Conservation (phyloP, 805 yeast species). For the Zygotorulaspora chibaensis region DNA sequence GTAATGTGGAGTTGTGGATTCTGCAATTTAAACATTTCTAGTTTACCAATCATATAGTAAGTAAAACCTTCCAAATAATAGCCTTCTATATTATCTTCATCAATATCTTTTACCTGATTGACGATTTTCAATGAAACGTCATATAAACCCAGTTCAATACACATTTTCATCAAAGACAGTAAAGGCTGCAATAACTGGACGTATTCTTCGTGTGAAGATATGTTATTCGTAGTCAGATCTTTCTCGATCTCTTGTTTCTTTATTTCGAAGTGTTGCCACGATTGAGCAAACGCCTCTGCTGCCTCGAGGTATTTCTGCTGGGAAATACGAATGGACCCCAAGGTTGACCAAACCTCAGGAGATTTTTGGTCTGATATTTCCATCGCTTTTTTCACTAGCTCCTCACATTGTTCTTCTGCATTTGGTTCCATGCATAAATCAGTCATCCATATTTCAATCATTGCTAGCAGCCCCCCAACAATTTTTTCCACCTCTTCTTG, state of each 20-base stretch:
- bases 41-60: slow-evolving; percentile 47
- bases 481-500: slow-evolving; percentile 51
- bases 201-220: slow-evolving; percentile 40
- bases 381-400: slow-evolving; percentile 60
- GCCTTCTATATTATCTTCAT: slow-evolving; percentile 79
- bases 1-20: slow-evolving; percentile 22
- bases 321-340: slow-evolving; percentile 85
- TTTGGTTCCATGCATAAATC: slow-evolving; percentile 91
- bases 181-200: slow-evolving; percentile 71
- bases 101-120: slow-evolving; percentile 62
- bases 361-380: slow-evolving; percentile 50
- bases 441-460: slow-evolving; percentile 96
- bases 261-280: slow-evolving; percentile 66
- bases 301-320: slow-evolving; percentile 80
- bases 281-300: slow-evolving; percentile 51
- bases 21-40: slow-evolving; percentile 21
- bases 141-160: slow-evolving; percentile 70
- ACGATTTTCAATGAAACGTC: slow-evolving; percentile 68
- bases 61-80: slow-evolving; percentile 82
- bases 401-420: slow-evolving; percentile 80
- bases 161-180: slow-evolving; percentile 63
- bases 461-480: slow-evolving; percentile 73
- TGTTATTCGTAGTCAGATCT: slow-evolving; percentile 34
- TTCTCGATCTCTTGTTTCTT: slow-evolving; percentile 49
- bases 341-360: slow-evolving; percentile 76